phyloP scores from a whole-genome alignment of 108 stramenopile species.

The Nitzschia sp. region DNA sequence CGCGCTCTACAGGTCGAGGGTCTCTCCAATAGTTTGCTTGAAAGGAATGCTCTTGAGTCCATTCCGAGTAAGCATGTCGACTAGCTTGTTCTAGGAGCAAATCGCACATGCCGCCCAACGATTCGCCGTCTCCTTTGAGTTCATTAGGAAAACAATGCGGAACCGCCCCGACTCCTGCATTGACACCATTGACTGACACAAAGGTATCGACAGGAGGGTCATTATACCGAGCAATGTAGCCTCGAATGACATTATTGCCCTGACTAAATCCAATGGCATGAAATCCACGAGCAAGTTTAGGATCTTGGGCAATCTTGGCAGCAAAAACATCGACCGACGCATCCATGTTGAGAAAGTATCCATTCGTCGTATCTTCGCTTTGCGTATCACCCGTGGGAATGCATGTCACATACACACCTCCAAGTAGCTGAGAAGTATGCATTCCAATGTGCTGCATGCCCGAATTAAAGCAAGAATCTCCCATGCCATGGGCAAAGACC shows the following conservation, averaged over 20 bases:
- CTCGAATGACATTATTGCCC: slow-evolving; percentile 77
- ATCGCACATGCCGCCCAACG: slow-evolving; percentile 41
- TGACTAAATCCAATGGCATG: slow-evolving; percentile 79
- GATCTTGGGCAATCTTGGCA: slow-evolving; percentile 42
- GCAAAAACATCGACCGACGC: slow-evolving; percentile 71
- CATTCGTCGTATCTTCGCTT: slow-evolving; percentile 68
- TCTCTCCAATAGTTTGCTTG: slow-evolving; percentile 81
- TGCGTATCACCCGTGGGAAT: slow-evolving; percentile 65
- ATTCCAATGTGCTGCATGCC: slow-evolving; percentile 66
- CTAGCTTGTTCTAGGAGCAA: slow-evolving; percentile 65
- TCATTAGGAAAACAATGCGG: slow-evolving; percentile 65
- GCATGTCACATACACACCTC: slow-evolving; percentile 56
- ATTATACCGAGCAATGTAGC: slow-evolving; percentile 76
- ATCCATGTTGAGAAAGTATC: slow-evolving; percentile 78
- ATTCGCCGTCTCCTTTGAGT: slow-evolving; percentile 4
- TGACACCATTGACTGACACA: slow-evolving; percentile 72
- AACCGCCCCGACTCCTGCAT: slow-evolving; percentile 72
- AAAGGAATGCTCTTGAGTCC: slow-evolving; percentile 62
- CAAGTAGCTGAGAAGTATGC: slow-evolving; percentile 37
- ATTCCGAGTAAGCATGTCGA: slow-evolving; percentile 58
- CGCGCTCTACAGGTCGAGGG: slow-evolving; percentile 31
- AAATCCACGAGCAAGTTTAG: slow-evolving; percentile 60
- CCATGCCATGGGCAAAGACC: slow-evolving; percentile 72
- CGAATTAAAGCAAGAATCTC: slow-evolving; percentile 77
- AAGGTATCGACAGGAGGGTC: slow-evolving; percentile 70